Evolutionary conservation across 768 basidiomycete species (phyloP), one percentile per base, ranked within the genome.

Genomic region (Amanita pallidorosea): DNA sequence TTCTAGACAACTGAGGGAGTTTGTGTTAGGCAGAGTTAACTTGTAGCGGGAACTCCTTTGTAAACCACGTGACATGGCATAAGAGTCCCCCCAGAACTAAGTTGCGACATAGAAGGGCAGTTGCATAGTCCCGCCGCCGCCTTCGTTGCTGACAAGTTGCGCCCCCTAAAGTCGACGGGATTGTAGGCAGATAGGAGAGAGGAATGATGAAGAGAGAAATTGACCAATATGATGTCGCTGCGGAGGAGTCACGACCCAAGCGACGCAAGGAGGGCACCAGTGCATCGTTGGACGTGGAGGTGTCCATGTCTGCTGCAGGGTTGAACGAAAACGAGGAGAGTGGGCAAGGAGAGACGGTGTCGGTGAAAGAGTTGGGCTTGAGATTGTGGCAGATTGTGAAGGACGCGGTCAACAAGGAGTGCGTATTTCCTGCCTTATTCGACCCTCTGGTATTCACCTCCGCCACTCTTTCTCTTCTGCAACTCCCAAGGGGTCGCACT

Each of bases 381-480:
- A 76, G 73, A 67, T 65, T 88, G 69, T 89, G 85, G 83, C 79
- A 83, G 62, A 77, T 76, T 35, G 74, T 90, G 64, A 86, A 79
- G 75, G 84, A 87, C 65, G 88, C 85, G 61, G 80, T 81, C 63
- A 85, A 81, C 73, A 86, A 87, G 76, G 86, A 89, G 88, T 90
- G 76, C 75, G 87, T 64, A 51, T 62, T 64, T 69, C 67, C 61
- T 65, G 63, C 64, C 63, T 65, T 70, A 67, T 69, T 69, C 67
- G 66, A 70, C 69, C 68, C 61, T 67, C 64, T 67, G 60, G 53
- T 60, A 53, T 62, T 57, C 62, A 57, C 56, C 57, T 57, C 52
- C 53, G 34, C 51, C 56, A 57, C 55, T 53, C 53, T 60, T 56
- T 56, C 58, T 57, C 54, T 60, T 53, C 55, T 60, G 55, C 59